Conservation (phyloP, 768 basidiomycete genomes). For the Astraeus odoratus region DNA sequence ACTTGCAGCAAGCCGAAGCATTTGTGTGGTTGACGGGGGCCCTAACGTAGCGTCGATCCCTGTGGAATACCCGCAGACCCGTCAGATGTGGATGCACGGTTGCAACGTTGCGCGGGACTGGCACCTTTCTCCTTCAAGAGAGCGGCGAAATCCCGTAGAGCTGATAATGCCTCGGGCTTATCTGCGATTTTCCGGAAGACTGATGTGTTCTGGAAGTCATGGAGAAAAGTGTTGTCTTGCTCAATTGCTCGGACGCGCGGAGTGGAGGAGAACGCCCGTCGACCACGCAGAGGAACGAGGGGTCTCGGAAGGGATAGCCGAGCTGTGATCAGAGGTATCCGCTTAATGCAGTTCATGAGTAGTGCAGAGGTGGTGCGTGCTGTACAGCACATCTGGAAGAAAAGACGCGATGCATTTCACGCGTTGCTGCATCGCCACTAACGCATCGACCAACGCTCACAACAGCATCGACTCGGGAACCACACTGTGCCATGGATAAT, state of each 20-base stretch:
- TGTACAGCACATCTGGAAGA: conserved; percentile 6
- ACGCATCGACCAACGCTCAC: too few relatives aligned
- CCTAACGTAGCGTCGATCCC: conserved; percentile 43
- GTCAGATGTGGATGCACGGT: background rate
- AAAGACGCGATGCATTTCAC: conserved; percentile 13
- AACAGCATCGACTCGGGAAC: too few relatives aligned
- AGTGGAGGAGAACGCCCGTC: conserved; percentile 27
- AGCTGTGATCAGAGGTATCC: conserved; percentile 9
- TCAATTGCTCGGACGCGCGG: conserved; percentile 27
- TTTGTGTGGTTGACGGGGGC: conserved; percentile 42
- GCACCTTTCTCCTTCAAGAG: conserved; percentile 47
- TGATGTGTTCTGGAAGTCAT: conserved; percentile 38
- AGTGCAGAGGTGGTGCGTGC: background rate
- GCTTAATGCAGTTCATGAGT: conserved; percentile 20
- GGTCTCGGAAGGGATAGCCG: conserved; percentile 11
- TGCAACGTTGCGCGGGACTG: conserved; percentile 12
- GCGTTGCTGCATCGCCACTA: background rate
- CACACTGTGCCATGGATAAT: conserved; percentile 56
- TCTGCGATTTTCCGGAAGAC: conserved; percentile 42
- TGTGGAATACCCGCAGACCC: conserved; percentile 14
- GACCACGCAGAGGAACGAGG: conserved; percentile 7
- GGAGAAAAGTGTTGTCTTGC: conserved; percentile 27
- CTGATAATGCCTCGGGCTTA: conserved; percentile 43
- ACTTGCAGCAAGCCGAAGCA: conserved; percentile 48
- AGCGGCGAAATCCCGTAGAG: conserved; percentile 38